phyloP scores from a whole-genome alignment of 306 rosid species.

The Vigna radiata region DNA sequence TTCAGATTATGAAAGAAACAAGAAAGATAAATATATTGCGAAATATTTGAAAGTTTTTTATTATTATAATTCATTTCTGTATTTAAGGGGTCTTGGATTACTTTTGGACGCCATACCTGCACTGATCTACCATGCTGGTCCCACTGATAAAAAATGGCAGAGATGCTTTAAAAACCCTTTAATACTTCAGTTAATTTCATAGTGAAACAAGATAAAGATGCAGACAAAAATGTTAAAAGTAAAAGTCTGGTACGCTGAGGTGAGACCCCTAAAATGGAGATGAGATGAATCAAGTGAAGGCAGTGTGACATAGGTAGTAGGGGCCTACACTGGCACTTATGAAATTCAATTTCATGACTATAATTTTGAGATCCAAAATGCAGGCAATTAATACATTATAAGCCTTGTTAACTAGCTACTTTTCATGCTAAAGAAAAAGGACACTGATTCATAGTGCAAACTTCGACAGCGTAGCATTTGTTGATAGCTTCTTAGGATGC shows the following conservation, averaged over 20 bases:
- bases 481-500: conserved; percentile 19
- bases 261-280: conserved; percentile 2
- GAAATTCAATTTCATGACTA: neutral
- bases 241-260: neutral
- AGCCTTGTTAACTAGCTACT: neutral
- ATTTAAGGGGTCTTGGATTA: neutral
- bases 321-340: neutral
- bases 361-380: neutral
- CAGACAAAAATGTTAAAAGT: neutral
- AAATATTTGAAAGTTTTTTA: neutral
- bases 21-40: neutral
- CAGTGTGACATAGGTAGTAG: neutral
- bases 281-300: neutral
- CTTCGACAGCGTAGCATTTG: conserved; percentile 13
- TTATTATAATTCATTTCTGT: neutral
- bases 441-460: neutral
- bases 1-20: neutral
- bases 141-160: neutral
- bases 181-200: neutral
- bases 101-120: neutral
- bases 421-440: conserved; percentile 6
- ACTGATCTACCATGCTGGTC: conserved; percentile 9
- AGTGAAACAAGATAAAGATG: conserved; percentile 2
- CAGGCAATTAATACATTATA: conserved; percentile 5
- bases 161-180: neutral